A percentile compares a stretch with the other conserved stretches of the same genome.
phyloP scores from a whole-genome alignment of 768 basidiomycete genomes.

The Hypholoma sublateritium region DNA sequence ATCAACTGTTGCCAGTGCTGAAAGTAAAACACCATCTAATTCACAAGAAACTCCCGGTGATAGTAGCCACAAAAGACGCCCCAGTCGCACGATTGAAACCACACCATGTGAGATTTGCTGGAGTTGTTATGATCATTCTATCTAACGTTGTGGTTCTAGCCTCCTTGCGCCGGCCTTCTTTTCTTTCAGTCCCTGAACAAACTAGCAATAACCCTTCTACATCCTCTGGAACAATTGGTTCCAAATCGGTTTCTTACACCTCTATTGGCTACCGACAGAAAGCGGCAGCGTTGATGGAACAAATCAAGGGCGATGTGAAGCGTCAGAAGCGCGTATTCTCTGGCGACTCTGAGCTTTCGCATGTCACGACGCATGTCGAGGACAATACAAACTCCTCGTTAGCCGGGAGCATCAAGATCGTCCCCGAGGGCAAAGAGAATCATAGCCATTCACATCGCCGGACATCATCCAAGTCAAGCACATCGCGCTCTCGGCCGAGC shows the following conservation, averaged over 20 bases:
- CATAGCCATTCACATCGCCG: slow-evolving; percentile 29
- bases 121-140: background rate
- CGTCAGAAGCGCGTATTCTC: slow-evolving; percentile 73
- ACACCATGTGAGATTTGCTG: slow-evolving; percentile 3
- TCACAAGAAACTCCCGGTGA: slow-evolving; percentile 5
- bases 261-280: slow-evolving; percentile 73
- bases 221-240: slow-evolving; percentile 29
- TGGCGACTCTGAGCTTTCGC: slow-evolving; percentile 58
- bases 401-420: slow-evolving; percentile 16
- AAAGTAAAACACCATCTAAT: slow-evolving; percentile 27
- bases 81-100: background rate
- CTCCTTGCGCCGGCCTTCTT: slow-evolving; percentile 29
- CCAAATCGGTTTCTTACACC: slow-evolving; percentile 44
- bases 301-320: slow-evolving; percentile 79
- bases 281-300: slow-evolving; percentile 81
- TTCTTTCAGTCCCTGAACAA: slow-evolving; percentile 33
- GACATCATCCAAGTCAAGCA: slow-evolving; percentile 30
- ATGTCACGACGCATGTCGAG: slow-evolving; percentile 34
- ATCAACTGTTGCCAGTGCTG: slow-evolving; percentile 55
- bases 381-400: slow-evolving; percentile 23
- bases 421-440: slow-evolving; percentile 28
- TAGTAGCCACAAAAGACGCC: slow-evolving; percentile 9
- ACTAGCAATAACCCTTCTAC: slow-evolving; percentile 26
- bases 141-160: slow-evolving; percentile 17
- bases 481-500: slow-evolving; percentile 23